Conservation (phyloP, 352 stramenopile species). For the Phytopythium sindhum region DNA sequence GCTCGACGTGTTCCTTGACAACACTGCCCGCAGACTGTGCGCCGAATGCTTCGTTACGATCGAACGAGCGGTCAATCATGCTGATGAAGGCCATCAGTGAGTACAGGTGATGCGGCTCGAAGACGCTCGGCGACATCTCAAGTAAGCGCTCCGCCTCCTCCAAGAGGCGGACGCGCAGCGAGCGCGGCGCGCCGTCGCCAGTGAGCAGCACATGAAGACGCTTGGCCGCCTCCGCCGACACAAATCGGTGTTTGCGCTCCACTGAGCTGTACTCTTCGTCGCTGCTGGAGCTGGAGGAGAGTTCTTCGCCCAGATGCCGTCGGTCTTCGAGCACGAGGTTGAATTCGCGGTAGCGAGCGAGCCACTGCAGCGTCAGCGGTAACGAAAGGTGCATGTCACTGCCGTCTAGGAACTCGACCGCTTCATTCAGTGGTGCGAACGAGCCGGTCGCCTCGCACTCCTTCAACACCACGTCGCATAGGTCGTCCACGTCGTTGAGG, state of each 20-base stretch:
- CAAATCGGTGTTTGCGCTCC: constrained; percentile 44
- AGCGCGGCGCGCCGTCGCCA: constrained; percentile 36
- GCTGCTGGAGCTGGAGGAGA: background rate
- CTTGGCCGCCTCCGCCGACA: constrained; percentile 61
- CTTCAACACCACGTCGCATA: constrained; percentile 53
- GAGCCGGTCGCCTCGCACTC: constrained; percentile 37
- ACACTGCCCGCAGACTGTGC: constrained; percentile 35
- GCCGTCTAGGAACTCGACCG: constrained; percentile 64
- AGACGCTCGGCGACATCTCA: constrained; percentile 40
- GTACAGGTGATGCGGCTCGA: constrained; percentile 53
- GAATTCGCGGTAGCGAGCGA: constrained; percentile 70
- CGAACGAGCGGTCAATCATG: constrained; percentile 65
- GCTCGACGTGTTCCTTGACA: constrained; percentile 49
- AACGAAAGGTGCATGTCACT: constrained; percentile 28
- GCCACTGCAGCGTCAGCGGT: constrained; percentile 51
- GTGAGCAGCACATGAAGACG: constrained; percentile 51
- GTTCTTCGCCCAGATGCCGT: constrained; percentile 16
- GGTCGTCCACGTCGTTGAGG: constrained; percentile 46
- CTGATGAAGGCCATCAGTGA: constrained; percentile 60
- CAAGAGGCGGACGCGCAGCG: constrained; percentile 41
- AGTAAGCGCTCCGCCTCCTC: constrained; percentile 51
- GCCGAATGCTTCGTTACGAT: constrained; percentile 39
- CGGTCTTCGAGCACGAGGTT: constrained; percentile 62
- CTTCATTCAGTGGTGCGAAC: constrained; percentile 51
- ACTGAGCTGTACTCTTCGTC: constrained; percentile 27